Percentiles rank a stretch among this genome's conserved stretches.
These are phyloP conservation scores for Wickerhamomyces subpelliculosus DNA, from an alignment of 805 yeast genomes.

Conservation along the genomic window DNA sequence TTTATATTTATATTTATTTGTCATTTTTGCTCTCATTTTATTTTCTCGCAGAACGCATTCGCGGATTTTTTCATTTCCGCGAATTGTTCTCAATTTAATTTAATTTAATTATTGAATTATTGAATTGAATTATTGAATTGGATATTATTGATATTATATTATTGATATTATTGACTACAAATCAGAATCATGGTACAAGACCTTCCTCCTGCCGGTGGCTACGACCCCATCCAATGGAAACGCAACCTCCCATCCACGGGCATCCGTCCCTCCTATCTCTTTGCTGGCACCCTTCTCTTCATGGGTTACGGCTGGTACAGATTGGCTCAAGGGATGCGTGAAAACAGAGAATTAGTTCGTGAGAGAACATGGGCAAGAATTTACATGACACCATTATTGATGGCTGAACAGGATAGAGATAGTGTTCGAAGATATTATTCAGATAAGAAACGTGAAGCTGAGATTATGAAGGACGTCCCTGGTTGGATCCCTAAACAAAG, in stretches of 20 bases:
- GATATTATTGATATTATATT: too few relatives aligned
- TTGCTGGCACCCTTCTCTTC: constrained; percentile 55
- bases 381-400: constrained; percentile 61
- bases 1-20: too few relatives aligned
- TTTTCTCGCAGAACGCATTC: too few relatives aligned
- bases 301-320: constrained; percentile 69
- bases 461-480: constrained; percentile 53
- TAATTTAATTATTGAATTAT: too few relatives aligned
- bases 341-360: constrained; percentile 65
- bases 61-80: too few relatives aligned
- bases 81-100: not conserved
- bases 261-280: constrained; percentile 68
- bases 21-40: too few relatives aligned
- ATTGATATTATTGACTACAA: too few relatives aligned
- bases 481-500: constrained; percentile 52
- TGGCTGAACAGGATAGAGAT: constrained; percentile 81
- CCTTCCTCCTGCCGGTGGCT: constrained; percentile 82
- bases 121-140: too few relatives aligned
- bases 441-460: constrained; percentile 62
- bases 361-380: constrained; percentile 77
- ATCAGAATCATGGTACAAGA: constrained; percentile 44
- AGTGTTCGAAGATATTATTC: constrained; percentile 62
- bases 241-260: constrained; percentile 83
- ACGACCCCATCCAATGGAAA: constrained; percentile 84
- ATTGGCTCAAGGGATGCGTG: constrained; percentile 60